Conservation (phyloP, 2,329 filamentous ascomycete genomes). For the Exophiala spinifera region DNA sequence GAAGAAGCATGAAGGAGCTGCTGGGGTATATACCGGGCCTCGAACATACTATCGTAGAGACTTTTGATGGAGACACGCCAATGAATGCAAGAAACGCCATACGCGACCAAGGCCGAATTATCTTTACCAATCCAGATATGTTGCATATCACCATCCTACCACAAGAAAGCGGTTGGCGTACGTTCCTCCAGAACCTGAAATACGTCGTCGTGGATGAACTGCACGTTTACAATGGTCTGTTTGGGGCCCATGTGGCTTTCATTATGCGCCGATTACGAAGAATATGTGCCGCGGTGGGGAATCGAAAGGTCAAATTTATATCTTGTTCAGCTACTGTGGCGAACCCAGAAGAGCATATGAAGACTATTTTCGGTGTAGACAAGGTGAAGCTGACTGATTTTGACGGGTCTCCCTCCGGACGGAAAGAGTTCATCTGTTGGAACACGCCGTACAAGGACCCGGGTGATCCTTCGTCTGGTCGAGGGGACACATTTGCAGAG, state of each 20-base stretch:
- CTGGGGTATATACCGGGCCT: slow-evolving; percentile 75
- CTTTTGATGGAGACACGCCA: slow-evolving; percentile 91
- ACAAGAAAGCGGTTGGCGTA: slow-evolving; percentile 84
- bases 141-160: slow-evolving; percentile 90
- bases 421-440: slow-evolving; percentile 96
- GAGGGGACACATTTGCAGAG: slow-evolving; percentile 78
- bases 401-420: slow-evolving; percentile 86
- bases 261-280: slow-evolving; percentile 87
- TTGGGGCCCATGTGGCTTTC: slow-evolving; percentile 89
- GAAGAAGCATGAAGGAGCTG: slow-evolving; percentile 80
- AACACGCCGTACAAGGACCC: slow-evolving; percentile 95
- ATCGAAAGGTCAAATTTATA: slow-evolving; percentile 80
- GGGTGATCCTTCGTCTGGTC: slow-evolving; percentile 77
- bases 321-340: slow-evolving; percentile 96
- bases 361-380: slow-evolving; percentile 85
- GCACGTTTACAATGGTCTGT: slow-evolving; percentile 92
- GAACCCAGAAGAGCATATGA: slow-evolving; percentile 88
- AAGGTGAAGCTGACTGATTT: slow-evolving; percentile 79
- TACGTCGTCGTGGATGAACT: slow-evolving; percentile 91
- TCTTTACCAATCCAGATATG: slow-evolving; percentile 99
- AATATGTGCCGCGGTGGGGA: slow-evolving; percentile 87
- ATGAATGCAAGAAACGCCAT: slow-evolving; percentile 75
- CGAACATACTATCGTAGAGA: slow-evolving; percentile 76
- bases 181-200: slow-evolving; percentile 81
- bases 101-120: slow-evolving; percentile 82